Conservation (phyloP, 176 grass and related monocot genomes). For the Oryza glumipatula region DNA sequence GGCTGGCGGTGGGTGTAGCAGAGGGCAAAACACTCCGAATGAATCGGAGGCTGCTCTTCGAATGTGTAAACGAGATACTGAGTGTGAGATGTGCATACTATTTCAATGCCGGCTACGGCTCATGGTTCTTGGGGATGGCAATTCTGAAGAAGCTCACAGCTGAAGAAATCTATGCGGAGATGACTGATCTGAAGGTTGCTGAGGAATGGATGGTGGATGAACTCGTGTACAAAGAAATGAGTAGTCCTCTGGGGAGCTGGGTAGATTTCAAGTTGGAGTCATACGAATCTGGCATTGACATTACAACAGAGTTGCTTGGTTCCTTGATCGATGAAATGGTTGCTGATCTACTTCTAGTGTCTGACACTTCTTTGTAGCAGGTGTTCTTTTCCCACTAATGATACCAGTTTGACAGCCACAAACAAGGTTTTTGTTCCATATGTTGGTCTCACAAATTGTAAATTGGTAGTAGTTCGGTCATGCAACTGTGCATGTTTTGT, state of each 20-base stretch:
- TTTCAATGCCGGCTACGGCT: constrained; percentile 65
- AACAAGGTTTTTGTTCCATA: constrained; percentile 39
- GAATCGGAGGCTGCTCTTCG: constrained; percentile 72
- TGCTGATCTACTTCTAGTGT: constrained; percentile 59
- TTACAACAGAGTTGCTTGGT: constrained; percentile 57
- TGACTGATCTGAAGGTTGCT: constrained; percentile 62
- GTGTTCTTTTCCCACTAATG: constrained; percentile 7
- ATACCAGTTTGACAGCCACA: constrained; percentile 46
- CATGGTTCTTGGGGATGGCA: constrained; percentile 72
- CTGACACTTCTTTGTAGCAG: constrained; percentile 31
- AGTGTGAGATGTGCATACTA: constrained; percentile 67
- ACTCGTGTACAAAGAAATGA: constrained; percentile 92
- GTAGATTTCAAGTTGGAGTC: constrained; percentile 77
- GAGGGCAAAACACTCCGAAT: constrained; percentile 54
- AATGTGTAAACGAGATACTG: constrained; percentile 67
- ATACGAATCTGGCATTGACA: constrained; percentile 61
- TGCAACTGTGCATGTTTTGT: constrained; percentile 38
- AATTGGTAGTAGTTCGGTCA: constrained; percentile 36
- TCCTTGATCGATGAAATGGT: constrained; percentile 72
- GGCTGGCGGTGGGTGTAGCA: constrained; percentile 28
- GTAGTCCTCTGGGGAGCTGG: constrained; percentile 74
- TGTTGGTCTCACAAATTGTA: constrained; percentile 40
- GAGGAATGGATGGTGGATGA: constrained; percentile 93
- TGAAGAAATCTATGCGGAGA: constrained; percentile 73
- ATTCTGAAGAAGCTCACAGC: constrained; percentile 58